Evolutionary conservation across 2,329 filamentous ascomycete genomes (phyloP).

Genomic region (Colletotrichum abscissum): DNA sequence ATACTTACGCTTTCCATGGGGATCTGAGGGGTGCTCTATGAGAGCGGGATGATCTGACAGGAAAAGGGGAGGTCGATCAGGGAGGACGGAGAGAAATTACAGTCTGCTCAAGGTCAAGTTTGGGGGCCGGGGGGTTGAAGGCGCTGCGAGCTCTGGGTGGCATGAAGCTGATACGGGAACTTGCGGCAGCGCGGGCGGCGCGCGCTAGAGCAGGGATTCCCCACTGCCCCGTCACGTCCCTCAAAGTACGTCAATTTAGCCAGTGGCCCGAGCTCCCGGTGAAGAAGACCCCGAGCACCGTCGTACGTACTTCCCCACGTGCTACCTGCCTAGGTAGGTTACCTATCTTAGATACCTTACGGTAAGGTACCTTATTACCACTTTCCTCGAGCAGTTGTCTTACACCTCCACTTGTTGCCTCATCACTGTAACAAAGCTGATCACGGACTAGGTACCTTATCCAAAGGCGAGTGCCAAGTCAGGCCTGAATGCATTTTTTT

Average conservation of each 20-base stretch:
- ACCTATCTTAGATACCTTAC: too few species aligned
- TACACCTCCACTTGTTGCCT: not conserved
- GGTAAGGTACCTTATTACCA: too few species aligned
- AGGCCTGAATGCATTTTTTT: not conserved
- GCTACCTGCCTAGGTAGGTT: too few species aligned
- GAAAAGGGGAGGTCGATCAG: not conserved
- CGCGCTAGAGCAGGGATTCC: constrained; percentile 27
- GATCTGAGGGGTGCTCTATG: constrained; percentile 3
- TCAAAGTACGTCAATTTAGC: constrained; percentile 10
- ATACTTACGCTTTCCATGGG: constrained; percentile 40
- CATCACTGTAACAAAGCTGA: not conserved
- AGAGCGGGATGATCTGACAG: constrained; percentile 6
- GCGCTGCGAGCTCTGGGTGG: constrained; percentile 27
- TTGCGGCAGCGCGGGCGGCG: not conserved
- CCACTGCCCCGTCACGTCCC: constrained; percentile 4
- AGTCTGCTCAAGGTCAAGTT: not conserved
- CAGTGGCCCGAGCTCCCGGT: constrained; percentile 18
- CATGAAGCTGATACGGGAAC: constrained; percentile 14
- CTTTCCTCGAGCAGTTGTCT: not conserved
- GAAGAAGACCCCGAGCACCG: not conserved
- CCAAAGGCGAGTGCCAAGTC: not conserved
- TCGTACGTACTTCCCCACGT: not conserved
- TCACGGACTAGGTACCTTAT: too few species aligned
- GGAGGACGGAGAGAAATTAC: constrained; percentile 6
- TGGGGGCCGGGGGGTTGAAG: constrained; percentile 4